Evolutionary conservation across 352 stramenopile species (phyloP).

Genomic region (Phytophthora meadii): DNA sequence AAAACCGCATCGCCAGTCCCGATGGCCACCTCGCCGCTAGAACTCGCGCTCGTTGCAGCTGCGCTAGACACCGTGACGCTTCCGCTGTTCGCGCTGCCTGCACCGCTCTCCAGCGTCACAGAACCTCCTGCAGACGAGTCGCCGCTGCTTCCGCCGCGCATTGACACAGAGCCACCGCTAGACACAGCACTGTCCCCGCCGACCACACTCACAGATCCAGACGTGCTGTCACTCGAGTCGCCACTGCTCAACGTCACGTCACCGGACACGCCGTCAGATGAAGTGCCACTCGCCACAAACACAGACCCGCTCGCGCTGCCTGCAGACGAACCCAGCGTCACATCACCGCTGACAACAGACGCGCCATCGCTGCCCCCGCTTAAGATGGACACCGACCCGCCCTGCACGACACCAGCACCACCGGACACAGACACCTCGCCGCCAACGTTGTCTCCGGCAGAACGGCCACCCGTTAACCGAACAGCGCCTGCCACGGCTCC

Average conservation of each 20-base stretch:
- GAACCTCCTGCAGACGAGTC: not conserved
- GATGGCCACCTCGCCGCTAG: not conserved
- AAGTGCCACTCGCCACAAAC: constrained; percentile 6
- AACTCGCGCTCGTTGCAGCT: not conserved
- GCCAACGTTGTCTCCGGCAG: constrained; percentile 17
- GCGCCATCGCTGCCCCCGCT: not conserved
- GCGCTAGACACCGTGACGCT: not conserved
- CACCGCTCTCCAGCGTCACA: not conserved
- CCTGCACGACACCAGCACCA: not conserved
- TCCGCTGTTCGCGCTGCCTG: not conserved
- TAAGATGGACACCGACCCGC: constrained; percentile 9
- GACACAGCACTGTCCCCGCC: not conserved
- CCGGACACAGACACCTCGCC: constrained; percentile 9
- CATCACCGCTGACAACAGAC: not conserved
- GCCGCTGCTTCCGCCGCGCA: not conserved
- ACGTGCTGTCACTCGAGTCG: not conserved
- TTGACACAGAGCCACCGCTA: not conserved
- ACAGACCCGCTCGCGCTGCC: not conserved
- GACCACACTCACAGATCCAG: not conserved
- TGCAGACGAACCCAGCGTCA: not conserved
- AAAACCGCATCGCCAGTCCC: not conserved
- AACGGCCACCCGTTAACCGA: constrained; percentile 10
- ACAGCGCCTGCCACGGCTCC: constrained; percentile 17
- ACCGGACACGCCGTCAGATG: not conserved
- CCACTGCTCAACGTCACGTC: not conserved